Evolutionary conservation across 768 basidiomycete genomes (phyloP), one percentile per base, ranked within the genome.

Genomic region (Phanerochaete carnosa): DNA sequence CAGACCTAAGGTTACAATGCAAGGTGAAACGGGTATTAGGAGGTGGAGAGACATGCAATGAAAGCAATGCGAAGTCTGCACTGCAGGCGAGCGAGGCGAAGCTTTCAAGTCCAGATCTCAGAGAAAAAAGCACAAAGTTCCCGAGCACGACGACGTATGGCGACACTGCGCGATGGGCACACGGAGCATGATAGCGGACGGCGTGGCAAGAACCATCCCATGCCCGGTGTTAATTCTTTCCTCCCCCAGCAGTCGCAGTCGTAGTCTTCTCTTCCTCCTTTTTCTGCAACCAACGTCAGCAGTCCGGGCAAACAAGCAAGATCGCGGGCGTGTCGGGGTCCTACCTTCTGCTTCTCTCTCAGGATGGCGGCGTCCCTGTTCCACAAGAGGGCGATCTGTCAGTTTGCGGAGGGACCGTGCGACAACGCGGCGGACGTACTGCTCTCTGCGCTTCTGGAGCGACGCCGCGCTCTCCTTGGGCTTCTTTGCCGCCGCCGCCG

Each of bases 271-370:
- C 72, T 52, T 71, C 73, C 52, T 72, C 72, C 66, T 71, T 74
- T 64, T 73, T 68, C 66, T 72, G 62, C n/a, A 58, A n/a, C 62
- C n/a, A 16, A 29, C 26, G 60, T 53, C 29, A 39, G 45, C n/a
- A 47, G 43, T 47, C 23, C 49, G 2, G 55, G 58, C 16, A 43
- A 43, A 43, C 13, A 13, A 13, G 33, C 33, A 13, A 35, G 33
- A 35, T 35, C 33, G 33, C 13, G 33, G 55, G 33, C 46, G 47
- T 50, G 19, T 13, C n/a, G 30, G 25, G 23, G 26, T 22, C 28
- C 37, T 75, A 86, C 90, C 87, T 88, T 90, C 72, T 92, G 90
- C 72, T 93, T 93, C 62, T 85, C 84, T 59, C 87, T 81, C 61
- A 93, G 72, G 47, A 83, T 82, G 66, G 87, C 87, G 45, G 91